Conservation (phyloP, 2,329 filamentous ascomycete genomes). For the Aaosphaeria pasadenensis region DNA sequence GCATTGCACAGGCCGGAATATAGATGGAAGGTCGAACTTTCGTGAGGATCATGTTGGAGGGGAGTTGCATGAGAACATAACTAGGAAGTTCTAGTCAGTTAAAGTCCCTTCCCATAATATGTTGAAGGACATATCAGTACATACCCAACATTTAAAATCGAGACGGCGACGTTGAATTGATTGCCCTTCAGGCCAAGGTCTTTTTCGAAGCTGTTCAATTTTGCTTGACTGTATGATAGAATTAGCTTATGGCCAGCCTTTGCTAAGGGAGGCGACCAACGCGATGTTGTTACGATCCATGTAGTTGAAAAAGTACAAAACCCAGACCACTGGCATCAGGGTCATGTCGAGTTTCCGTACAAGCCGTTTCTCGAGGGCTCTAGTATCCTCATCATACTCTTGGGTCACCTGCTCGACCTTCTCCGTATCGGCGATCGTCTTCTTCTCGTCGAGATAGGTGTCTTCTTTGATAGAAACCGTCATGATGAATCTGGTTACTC, state of each 20-base stretch:
- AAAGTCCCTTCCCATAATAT: too few species aligned
- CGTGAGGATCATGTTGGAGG: slow-evolving; percentile 56
- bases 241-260: not conserved
- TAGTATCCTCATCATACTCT: slow-evolving; percentile 3
- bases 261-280: not conserved
- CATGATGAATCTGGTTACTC: not conserved
- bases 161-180: slow-evolving; percentile 7
- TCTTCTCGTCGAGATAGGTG: slow-evolving; percentile 2
- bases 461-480: not conserved
- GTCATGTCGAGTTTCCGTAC: slow-evolving; percentile 9
- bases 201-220: slow-evolving; percentile 11
- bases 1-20: slow-evolving; percentile 32
- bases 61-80: slow-evolving; percentile 43
- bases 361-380: slow-evolving; percentile 1
- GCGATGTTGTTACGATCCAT: slow-evolving; percentile 12
- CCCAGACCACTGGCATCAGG: slow-evolving; percentile 11
- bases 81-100: too few species aligned
- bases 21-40: slow-evolving; percentile 53
- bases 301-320: slow-evolving; percentile 12
- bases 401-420: slow-evolving; percentile 2
- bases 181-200: slow-evolving; percentile 5
- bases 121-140: slow-evolving; percentile 45
- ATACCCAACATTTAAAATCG: slow-evolving; percentile 58
- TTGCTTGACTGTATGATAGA: slow-evolving; percentile 5
- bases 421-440: not conserved